These are phyloP conservation scores for Arabis alpina DNA, from an alignment of 345 rosid genomes.

Conservation along the genomic window DNA sequence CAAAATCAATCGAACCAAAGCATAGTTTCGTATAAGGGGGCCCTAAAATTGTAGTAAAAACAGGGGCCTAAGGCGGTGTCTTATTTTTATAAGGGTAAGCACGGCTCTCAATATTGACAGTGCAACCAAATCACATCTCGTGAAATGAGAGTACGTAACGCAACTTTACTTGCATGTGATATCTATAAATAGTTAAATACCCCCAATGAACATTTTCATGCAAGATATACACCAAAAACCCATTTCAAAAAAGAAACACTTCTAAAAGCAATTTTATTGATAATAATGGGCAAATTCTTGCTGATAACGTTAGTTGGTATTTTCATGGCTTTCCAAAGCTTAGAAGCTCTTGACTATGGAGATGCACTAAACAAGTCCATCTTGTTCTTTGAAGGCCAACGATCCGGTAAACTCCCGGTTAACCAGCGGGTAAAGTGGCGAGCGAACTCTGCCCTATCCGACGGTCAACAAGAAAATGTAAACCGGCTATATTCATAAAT, in stretches of 20 bases:
- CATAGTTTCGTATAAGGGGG: too few species aligned
- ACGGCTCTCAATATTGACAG: too few species aligned
- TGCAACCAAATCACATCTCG: slow-evolving; percentile 28
- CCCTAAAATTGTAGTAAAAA: too few species aligned
- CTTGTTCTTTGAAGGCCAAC: slow-evolving; percentile 81
- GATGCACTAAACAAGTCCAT: slow-evolving; percentile 70
- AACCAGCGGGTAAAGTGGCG: slow-evolving; percentile 72
- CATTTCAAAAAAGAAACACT: slow-evolving; percentile 25
- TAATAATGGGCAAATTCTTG: slow-evolving; percentile 39
- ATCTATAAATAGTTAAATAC: slow-evolving; percentile 42
- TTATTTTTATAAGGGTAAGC: too few species aligned
- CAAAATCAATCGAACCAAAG: too few species aligned
- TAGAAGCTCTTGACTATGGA: slow-evolving; percentile 46
- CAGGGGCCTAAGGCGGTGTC: too few species aligned
- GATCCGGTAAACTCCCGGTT: slow-evolving; percentile 69
- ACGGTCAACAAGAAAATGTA: slow-evolving; percentile 72
- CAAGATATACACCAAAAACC: slow-evolving; percentile 18
- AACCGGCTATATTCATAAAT: not conserved
- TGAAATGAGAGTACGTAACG: slow-evolving; percentile 23
- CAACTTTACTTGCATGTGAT: slow-evolving; percentile 37
- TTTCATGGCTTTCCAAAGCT: slow-evolving; percentile 32
- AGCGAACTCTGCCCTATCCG: slow-evolving; percentile 68
- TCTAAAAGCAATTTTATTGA: not conserved
- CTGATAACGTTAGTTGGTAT: slow-evolving; percentile 26
- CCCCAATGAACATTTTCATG: slow-evolving; percentile 24